phyloP scores from a whole-genome alignment of 768 basidiomycete genomes.

The Cystobasidium ongulense region DNA sequence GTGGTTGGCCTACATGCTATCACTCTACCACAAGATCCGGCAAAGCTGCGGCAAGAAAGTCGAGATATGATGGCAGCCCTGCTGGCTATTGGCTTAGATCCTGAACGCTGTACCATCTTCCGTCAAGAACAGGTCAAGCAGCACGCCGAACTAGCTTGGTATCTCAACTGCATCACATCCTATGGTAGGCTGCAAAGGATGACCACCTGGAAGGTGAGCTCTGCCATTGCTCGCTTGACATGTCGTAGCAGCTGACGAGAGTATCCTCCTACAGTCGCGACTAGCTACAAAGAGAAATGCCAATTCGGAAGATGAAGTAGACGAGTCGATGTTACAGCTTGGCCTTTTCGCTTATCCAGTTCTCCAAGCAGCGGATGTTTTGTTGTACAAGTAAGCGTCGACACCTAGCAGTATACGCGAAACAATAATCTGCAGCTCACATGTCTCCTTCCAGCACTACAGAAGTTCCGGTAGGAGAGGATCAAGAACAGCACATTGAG shows the following conservation, averaged over 20 bases:
- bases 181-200: conserved; percentile 74
- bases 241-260: not conserved
- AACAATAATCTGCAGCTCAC: too few relatives aligned
- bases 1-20: conserved; percentile 92
- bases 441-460: conserved; percentile 56
- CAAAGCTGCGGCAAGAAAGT: conserved; percentile 55
- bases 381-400: conserved; percentile 66
- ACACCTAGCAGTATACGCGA: too few relatives aligned
- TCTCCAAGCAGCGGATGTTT: conserved; percentile 84
- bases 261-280: conserved; percentile 53
- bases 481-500: conserved; percentile 90
- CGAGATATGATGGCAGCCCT: conserved; percentile 72
- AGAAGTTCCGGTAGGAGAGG: conserved; percentile 91
- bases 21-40: conserved; percentile 79
- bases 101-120: conserved; percentile 64
- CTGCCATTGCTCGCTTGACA: too few relatives aligned
- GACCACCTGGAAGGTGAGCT: conserved; percentile 89
- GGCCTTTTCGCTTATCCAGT: conserved; percentile 89
- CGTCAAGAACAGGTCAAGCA: conserved; percentile 79
- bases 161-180: conserved; percentile 73
- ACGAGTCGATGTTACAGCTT: conserved; percentile 70
- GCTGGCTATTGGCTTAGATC: conserved; percentile 76
- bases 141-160: conserved; percentile 83
- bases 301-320: conserved; percentile 63
- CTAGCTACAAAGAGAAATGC: conserved; percentile 67